These are phyloP conservation scores for Apiospora sp. DNA, from an alignment of 2,329 filamentous ascomycete species.

Conservation along the genomic window DNA sequence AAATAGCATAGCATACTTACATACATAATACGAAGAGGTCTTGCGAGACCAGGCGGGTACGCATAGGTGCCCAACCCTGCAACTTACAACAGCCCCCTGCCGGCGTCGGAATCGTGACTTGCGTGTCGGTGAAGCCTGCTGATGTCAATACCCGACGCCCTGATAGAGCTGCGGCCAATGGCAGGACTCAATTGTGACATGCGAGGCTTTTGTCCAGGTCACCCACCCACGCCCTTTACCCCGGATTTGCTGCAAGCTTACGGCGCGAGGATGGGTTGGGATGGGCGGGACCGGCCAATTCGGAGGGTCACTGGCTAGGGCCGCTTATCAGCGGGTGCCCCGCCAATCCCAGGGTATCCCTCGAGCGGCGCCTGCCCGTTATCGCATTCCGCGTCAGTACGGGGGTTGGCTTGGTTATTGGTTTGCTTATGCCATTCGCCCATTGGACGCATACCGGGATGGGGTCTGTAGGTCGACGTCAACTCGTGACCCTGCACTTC, in stretches of 20 bases:
- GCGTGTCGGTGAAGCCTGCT: background rate
- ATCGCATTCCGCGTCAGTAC: slow-evolving; percentile 8
- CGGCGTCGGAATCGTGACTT: slow-evolving; percentile 14
- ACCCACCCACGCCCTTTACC: slow-evolving; percentile 14
- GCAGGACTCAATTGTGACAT: background rate
- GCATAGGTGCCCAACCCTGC: background rate
- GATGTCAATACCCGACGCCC: background rate
- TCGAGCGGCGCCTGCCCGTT: background rate
- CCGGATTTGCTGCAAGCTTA: background rate
- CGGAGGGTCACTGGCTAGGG: background rate
- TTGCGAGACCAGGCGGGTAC: background rate
- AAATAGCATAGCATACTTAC: background rate
- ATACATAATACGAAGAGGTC: slow-evolving; percentile 2
- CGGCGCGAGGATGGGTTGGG: background rate
- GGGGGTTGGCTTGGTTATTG: background rate
- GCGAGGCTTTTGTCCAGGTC: background rate
- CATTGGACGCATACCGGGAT: background rate
- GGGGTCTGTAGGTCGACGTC: background rate
- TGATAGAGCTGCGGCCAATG: background rate
- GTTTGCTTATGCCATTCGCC: background rate
- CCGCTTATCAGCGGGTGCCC: slow-evolving; percentile 17
- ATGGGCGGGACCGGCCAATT: background rate
- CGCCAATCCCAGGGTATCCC: background rate
- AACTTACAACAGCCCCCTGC: background rate
- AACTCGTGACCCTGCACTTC: background rate